Percentiles rank a stretch among this genome's conserved stretches.
phyloP scores from a whole-genome alignment of 129 eudicot genomes.

The Ambrosia trifida region DNA sequence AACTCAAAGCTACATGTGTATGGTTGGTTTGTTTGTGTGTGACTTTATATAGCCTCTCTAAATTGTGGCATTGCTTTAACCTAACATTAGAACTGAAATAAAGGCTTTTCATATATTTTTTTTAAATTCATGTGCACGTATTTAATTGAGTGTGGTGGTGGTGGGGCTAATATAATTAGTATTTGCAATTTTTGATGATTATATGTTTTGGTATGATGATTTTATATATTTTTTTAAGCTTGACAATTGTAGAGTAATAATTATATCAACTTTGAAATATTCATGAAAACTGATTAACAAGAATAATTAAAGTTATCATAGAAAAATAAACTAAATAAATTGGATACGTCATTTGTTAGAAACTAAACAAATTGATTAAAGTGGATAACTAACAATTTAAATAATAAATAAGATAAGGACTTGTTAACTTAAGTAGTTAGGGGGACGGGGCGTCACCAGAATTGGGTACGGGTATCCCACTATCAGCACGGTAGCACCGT shows the following conservation, averaged over 20 bases:
- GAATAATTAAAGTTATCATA: not conserved
- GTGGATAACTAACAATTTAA: not conserved
- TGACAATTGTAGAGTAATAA: not conserved
- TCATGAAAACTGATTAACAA: not conserved
- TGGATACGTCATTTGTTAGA: not conserved
- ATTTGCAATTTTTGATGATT: not conserved
- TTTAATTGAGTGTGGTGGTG: not conserved
- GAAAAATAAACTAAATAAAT: not conserved
- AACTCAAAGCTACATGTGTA: constrained; percentile 17
- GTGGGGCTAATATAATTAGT: not conserved
- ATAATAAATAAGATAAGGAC: not conserved
- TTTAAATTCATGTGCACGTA: not conserved
- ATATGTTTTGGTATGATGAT: too few relatives aligned
- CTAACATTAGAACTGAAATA: not conserved
- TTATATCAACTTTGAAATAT: not conserved
- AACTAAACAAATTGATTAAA: not conserved
- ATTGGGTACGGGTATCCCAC: too few relatives aligned
- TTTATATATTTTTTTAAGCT: not conserved
- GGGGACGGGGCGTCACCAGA: too few relatives aligned
- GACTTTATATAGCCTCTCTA: constrained; percentile 24
- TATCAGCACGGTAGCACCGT: too few relatives aligned
- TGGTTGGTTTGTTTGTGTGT: constrained; percentile 14
- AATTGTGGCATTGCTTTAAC: not conserved
- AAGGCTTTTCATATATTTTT: not conserved
- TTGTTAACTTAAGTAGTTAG: not conserved